Evolutionary conservation across 306 rosid species (phyloP), one percentile per base, ranked within the genome.

Genomic region (Vigna mungo): DNA sequence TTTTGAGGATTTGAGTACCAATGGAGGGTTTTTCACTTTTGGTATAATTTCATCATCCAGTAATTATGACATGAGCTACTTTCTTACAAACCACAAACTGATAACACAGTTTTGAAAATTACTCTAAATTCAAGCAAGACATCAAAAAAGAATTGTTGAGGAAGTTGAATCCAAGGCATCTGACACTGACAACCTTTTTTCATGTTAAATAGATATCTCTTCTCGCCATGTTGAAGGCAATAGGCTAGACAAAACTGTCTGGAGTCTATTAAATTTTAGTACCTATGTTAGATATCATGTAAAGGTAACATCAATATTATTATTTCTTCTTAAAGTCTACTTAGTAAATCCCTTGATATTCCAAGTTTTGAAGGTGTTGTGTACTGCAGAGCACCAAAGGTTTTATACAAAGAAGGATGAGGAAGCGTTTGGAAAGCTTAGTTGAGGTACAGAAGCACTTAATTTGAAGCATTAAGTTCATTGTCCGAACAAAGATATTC

Each of bases 1-100:
- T 82, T 82, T 92, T 12, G 92, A 90, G 82, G 97, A 95, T 85
- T 83, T 92, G 89, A 90, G 88, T 87, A 95, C 98, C 17, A 88
- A 89, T 73, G 97, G 95, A 79, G 97, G 97, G 68, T 92, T 95
- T 76, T 90, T 90, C 85, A 81, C 97, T 71, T 89, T 95, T 20
- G 97, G 98, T 92, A 94, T 13, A 54, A 20, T 72, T 64, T 46
- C 56, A 75, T 32, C 77, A 48, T 62, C 20, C 54, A 72, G 0
- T 39, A 66, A 72, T 77, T 25, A 71, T 59, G 34, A 46, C 75
- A 46, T 39, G 27, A 65, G 17, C 79, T 48, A 78, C 16, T 74
- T 78, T 2, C 27, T 23, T 43, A 46, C 58, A 74, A 25, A 34
- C 25, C 56, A 71, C 47, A 78, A 43, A 44, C 14, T 46, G 41